Evolutionary conservation across 2,329 filamentous ascomycete genomes (phyloP).

Genomic region (Phaeosphaeria sp.): DNA sequence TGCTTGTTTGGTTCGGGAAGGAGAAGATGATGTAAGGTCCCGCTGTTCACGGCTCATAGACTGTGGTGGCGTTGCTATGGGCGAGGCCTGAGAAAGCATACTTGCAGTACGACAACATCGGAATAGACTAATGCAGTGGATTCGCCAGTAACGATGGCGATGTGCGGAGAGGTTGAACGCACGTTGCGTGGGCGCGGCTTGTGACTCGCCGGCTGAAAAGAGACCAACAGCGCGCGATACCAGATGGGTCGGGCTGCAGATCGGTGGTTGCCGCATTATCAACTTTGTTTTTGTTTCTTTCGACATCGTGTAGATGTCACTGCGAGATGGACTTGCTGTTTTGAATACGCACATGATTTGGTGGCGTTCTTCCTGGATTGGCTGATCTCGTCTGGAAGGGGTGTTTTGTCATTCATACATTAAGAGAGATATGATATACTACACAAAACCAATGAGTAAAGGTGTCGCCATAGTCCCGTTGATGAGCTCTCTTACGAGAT

Average conservation of each 20-base stretch:
- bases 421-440: not conserved
- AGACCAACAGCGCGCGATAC: conserved; percentile 10
- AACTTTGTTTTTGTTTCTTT: not conserved
- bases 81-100: conserved; percentile 11
- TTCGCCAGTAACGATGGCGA: conserved; percentile 10
- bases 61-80: conserved; percentile 13
- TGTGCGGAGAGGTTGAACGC: conserved; percentile 7
- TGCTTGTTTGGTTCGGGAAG: conserved; percentile 20
- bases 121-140: not conserved
- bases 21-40: not conserved
- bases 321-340: not conserved
- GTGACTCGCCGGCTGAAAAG: conserved; percentile 24
- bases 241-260: conserved; percentile 14
- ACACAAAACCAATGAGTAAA: not conserved
- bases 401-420: not conserved
- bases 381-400: not conserved
- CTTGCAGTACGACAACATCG: conserved; percentile 9
- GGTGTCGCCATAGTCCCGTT: not conserved
- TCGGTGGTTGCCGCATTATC: not conserved
- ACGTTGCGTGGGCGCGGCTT: conserved; percentile 16
- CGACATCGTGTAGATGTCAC: not conserved
- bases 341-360: not conserved
- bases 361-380: not conserved
- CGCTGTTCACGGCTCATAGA: conserved; percentile 2
- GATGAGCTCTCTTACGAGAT: not conserved